phyloP scores from a whole-genome alignment of 2,329 filamentous ascomycete genomes.

The Xylariaceae sp. region DNA sequence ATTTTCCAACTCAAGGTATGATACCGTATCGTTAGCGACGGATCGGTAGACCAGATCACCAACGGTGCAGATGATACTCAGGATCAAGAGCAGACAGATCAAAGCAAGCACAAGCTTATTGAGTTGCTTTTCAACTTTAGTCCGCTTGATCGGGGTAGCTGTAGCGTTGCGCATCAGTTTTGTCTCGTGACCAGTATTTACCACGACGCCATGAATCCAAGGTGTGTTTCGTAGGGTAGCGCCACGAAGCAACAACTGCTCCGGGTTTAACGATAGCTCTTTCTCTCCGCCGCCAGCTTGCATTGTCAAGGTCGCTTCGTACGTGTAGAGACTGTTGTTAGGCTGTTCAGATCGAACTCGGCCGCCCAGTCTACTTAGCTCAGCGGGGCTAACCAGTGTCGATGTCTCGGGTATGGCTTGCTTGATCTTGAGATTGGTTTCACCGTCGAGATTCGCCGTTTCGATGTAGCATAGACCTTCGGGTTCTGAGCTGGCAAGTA shows the following conservation, averaged over 20 bases:
- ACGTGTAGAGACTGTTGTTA: slow-evolving; percentile 97
- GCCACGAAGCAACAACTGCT: slow-evolving; percentile 88
- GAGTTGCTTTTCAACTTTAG: slow-evolving; percentile 89
- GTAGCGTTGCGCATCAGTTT: slow-evolving; percentile 99
- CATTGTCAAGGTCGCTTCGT: slow-evolving; percentile 93
- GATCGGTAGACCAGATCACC: slow-evolving; percentile 81
- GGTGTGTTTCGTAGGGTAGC: slow-evolving; percentile 93
- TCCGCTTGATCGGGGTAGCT: slow-evolving; percentile 94
- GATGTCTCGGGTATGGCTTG: slow-evolving; percentile 92
- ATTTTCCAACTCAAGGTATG: slow-evolving; percentile 66
- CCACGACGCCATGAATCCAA: slow-evolving; percentile 93
- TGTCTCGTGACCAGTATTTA: slow-evolving; percentile 96
- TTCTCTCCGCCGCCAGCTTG: slow-evolving; percentile 88
- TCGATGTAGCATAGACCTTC: slow-evolving; percentile 98
- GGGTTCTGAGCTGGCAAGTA: slow-evolving; percentile 91
- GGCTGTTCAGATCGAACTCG: slow-evolving; percentile 91
- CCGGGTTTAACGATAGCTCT: slow-evolving; percentile 82
- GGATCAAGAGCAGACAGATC: slow-evolving; percentile 73
- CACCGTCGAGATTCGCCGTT: slow-evolving; percentile 94
- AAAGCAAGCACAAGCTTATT: slow-evolving; percentile 92
- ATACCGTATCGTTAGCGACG: slow-evolving; percentile 57
- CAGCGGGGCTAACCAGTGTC: slow-evolving; percentile 77
- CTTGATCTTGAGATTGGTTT: slow-evolving; percentile 98
- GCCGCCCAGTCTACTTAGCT: slow-evolving; percentile 81
- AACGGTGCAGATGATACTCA: slow-evolving; percentile 86